Conservation (phyloP, 352 stramenopile genomes). For the Globisporangium cylindrosporum region DNA sequence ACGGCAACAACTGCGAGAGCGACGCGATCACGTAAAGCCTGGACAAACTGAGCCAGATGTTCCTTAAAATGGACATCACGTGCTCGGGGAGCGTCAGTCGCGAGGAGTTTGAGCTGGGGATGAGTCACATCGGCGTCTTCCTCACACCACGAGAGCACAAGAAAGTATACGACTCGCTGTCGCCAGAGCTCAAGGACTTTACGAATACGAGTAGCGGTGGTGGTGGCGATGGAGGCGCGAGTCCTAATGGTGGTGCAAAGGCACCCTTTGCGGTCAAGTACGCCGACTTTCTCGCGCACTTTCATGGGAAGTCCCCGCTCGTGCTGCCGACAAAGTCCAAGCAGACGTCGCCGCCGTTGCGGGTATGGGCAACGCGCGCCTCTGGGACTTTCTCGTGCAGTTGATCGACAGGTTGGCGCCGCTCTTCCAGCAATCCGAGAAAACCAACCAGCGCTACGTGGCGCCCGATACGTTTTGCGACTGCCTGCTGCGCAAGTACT, state of each 20-base stretch:
- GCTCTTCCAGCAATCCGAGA: conserved; percentile 59
- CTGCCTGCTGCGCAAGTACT: conserved; percentile 32
- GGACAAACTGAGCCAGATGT: conserved; percentile 75
- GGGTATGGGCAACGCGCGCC: conserved; percentile 38
- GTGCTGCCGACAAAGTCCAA: conserved; percentile 35
- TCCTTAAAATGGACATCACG: conserved; percentile 80
- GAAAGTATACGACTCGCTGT: conserved; percentile 55
- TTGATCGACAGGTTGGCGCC: conserved; percentile 43
- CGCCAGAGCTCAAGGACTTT: conserved; percentile 31
- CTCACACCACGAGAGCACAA: conserved; percentile 64
- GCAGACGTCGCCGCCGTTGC: conserved; percentile 43
- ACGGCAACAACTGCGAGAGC: conserved; percentile 27
- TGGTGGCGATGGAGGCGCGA: conserved; percentile 7
- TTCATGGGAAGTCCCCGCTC: conserved; percentile 34
- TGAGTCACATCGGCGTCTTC: conserved; percentile 75
- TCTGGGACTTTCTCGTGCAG: conserved; percentile 64
- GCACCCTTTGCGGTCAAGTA: conserved; percentile 50
- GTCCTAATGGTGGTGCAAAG: neutral
- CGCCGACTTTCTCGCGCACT: conserved; percentile 47
- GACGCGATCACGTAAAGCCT: conserved; percentile 43
- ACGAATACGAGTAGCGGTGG: neutral
- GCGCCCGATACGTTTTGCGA: conserved; percentile 62
- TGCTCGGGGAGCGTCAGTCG: conserved; percentile 56
- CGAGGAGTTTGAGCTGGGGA: conserved; percentile 66
- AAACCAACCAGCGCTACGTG: conserved; percentile 46